These are phyloP conservation scores for Hypoxylon sp. DNA, from an alignment of 2,329 filamentous ascomycete genomes.

Conservation along the genomic window DNA sequence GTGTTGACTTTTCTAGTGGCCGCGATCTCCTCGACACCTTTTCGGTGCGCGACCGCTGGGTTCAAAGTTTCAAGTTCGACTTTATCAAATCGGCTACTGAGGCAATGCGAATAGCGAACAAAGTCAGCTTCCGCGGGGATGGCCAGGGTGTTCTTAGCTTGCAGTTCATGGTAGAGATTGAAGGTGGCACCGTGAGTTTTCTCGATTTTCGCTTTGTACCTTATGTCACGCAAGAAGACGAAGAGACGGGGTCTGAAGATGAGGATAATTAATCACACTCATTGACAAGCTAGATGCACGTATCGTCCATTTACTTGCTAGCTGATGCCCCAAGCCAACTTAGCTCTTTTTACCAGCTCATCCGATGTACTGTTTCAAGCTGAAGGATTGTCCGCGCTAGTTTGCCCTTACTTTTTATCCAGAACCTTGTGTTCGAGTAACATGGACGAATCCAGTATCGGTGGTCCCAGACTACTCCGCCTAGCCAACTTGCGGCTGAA, in stretches of 20 bases:
- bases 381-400: neutral
- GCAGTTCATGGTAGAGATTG: constrained; percentile 96
- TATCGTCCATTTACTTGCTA: neutral
- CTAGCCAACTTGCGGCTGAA: constrained; percentile 1
- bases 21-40: constrained; percentile 82
- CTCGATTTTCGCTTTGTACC: constrained; percentile 88
- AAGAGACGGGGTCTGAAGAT: constrained; percentile 62
- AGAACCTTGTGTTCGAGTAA: constrained; percentile 3
- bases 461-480: neutral
- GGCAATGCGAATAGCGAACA: constrained; percentile 93
- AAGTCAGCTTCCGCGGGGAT: constrained; percentile 92
- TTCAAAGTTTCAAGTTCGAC: constrained; percentile 87
- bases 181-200: constrained; percentile 78
- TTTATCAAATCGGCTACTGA: constrained; percentile 87
- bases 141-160: constrained; percentile 90
- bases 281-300: neutral
- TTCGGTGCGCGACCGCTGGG: constrained; percentile 71
- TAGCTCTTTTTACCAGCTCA: constrained; percentile 1
- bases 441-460: neutral
- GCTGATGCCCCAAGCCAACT: neutral
- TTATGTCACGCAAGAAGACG: constrained; percentile 74
- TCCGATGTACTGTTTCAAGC: neutral
- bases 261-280: constrained; percentile 51
- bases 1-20: constrained; percentile 76
- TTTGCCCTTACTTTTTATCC: neutral